Conservation (phyloP, 768 basidiomycete species). For the Agrocybe pediades region DNA sequence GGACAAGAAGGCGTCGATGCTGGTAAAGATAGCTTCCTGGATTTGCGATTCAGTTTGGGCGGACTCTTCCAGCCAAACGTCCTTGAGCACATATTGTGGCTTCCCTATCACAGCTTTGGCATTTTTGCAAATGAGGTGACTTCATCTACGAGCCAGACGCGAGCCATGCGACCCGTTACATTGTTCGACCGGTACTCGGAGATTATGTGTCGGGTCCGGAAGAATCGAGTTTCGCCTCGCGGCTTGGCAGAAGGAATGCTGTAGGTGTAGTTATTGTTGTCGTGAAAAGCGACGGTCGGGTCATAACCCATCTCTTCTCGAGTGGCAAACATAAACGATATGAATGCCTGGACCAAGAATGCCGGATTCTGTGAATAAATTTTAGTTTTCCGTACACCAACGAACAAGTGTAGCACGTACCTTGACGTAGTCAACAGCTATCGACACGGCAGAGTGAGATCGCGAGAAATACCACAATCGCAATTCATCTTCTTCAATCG, state of each 20-base stretch:
- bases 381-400: not conserved
- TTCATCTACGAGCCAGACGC: not conserved
- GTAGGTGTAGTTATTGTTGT: slow-evolving; percentile 5
- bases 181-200: slow-evolving; percentile 11
- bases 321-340: slow-evolving; percentile 12
- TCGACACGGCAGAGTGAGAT: not conserved
- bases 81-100: slow-evolving; percentile 15
- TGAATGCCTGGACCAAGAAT: not conserved
- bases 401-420: not conserved
- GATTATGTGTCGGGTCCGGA: slow-evolving; percentile 6
- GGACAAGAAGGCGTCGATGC: not conserved
- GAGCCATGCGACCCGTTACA: slow-evolving; percentile 13
- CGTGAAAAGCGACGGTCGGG: slow-evolving; percentile 4
- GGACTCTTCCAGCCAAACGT: slow-evolving; percentile 17
- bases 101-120: not conserved
- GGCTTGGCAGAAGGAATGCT: slow-evolving; percentile 1
- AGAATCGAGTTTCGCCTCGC: slow-evolving; percentile 4
- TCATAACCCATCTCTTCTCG: slow-evolving; percentile 19
- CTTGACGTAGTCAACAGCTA: not conserved
- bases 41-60: slow-evolving; percentile 14
- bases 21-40: slow-evolving; percentile 11
- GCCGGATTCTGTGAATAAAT: not conserved
- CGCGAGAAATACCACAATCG: not conserved
- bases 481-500: not conserved
- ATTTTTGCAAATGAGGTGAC: not conserved